Evolutionary conservation across 2,329 filamentous ascomycete species (phyloP), one percentile per base, ranked within the genome.

Genomic region (Orbilia ellipsospora): DNA sequence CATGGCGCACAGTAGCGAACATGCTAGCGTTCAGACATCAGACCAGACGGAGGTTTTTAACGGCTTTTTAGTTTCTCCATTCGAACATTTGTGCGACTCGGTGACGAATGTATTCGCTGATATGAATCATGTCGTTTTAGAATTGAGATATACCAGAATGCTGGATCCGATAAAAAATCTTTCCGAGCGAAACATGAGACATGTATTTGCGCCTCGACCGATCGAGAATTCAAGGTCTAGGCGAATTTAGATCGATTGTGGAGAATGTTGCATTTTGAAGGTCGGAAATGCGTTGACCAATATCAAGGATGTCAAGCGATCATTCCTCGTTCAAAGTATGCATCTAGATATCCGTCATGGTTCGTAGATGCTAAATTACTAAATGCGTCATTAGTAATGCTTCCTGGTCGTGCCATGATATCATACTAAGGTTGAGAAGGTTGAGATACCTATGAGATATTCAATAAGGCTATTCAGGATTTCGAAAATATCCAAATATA

Each of bases 231-330:
- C 13, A 7, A 18, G 6, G 16, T 48, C 16, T 4, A 23, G 44
- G 44, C 13, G 16, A 3, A 6, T n/a, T 1, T 48, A 13, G 15
- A 18, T n/a, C 44, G 15, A 18, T 18, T n/a, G 16, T 48, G 44
- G 12, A 13, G 50, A 50, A 48, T 66, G 68, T 73, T 66, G 68
- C 40, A 66, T 73, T 73, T 66, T 56, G 45, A 8, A 31, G 5
- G 5, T 10, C 4, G 5, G 15, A 40, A 59, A 61, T 73, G 68
- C 48, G 68, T 73, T 73, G 68, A 44, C 44, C 45, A 40, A 20
- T 36, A 4, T 26, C 10, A 15, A 50, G 3, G 31, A 36, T 36
- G 5, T 36, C 31, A 36, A 36, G 31, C 31, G 31, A 36, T 36
- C 31, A 36, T 36, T 36, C 31, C 10, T 36, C 31, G 6, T 36